Conservation (phyloP, 2,329 filamentous ascomycete genomes). For the Colletotrichum sp. region DNA sequence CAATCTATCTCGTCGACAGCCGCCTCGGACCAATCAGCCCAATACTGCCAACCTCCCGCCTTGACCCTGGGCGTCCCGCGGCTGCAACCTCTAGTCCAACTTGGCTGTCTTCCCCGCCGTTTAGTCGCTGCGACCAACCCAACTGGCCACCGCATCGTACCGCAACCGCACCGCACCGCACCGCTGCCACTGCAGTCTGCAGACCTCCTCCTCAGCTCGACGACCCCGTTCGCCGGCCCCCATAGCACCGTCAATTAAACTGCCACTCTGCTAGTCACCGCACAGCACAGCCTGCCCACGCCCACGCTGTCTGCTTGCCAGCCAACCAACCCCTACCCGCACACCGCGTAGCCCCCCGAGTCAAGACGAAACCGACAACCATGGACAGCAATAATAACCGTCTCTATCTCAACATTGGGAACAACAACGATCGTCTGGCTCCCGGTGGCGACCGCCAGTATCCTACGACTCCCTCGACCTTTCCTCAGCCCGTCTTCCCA, state of each 20-base stretch:
- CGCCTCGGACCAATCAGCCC: slow-evolving; percentile 1
- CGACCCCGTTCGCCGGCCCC: background rate
- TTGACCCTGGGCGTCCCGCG: slow-evolving; percentile 15
- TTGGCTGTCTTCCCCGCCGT: slow-evolving; percentile 7
- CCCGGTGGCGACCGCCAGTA: slow-evolving; percentile 70
- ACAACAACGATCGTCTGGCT: slow-evolving; percentile 68
- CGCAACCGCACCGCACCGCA: background rate
- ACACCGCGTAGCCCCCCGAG: background rate
- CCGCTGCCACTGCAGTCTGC: background rate
- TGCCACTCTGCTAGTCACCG: background rate
- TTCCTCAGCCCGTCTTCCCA: slow-evolving; percentile 84
- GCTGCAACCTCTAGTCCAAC: slow-evolving; percentile 10
- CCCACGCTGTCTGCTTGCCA: slow-evolving; percentile 9
- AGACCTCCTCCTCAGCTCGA: background rate
- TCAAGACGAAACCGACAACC: slow-evolving; percentile 33
- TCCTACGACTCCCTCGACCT: slow-evolving; percentile 92
- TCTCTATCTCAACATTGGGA: slow-evolving; percentile 70
- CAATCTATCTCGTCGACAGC: slow-evolving; percentile 16
- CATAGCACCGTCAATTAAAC: background rate
- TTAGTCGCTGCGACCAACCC: background rate
- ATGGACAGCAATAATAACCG: slow-evolving; percentile 66
- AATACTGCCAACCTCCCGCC: slow-evolving; percentile 16
- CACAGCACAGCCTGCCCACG: background rate
- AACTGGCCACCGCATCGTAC: background rate
- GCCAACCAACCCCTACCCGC: slow-evolving; percentile 2